A percentile compares a stretch with the other conserved stretches of the same genome.
These are phyloP conservation scores for Pseudotsuga menziesii DNA, from an alignment of 75 land plant genomes.

Conservation along the genomic window DNA sequence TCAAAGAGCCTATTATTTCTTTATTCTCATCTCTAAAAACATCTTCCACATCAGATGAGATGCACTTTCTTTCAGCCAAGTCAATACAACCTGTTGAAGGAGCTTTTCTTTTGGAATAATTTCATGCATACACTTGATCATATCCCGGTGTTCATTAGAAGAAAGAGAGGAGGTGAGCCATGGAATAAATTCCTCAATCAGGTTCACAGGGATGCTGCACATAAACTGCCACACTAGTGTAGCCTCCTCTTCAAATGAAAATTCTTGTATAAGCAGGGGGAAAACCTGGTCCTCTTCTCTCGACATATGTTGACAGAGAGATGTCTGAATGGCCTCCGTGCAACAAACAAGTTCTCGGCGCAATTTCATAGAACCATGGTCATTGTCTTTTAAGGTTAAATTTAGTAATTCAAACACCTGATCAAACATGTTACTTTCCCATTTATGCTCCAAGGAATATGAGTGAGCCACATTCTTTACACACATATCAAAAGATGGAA, in stretches of 20 bases:
- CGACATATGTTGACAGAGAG: constrained; percentile 69
- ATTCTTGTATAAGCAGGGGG: constrained; percentile 71
- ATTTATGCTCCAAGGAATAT: constrained; percentile 78
- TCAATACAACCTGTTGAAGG: constrained; percentile 73
- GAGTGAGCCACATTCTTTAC: constrained; percentile 84
- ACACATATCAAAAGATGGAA: constrained; percentile 73
- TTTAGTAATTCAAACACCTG: constrained; percentile 52
- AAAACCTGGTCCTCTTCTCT: constrained; percentile 94
- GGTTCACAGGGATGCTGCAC: constrained; percentile 80
- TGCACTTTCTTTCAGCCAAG: constrained; percentile 69
- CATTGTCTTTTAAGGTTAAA: constrained; percentile 29
- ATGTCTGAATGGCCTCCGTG: constrained; percentile 61
- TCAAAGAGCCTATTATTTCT: background rate
- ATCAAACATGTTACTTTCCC: constrained; percentile 68
- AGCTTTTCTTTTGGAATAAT: constrained; percentile 69
- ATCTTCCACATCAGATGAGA: constrained; percentile 4
- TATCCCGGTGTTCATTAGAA: constrained; percentile 53
- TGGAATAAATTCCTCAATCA: constrained; percentile 75
- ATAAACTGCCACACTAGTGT: constrained; percentile 79
- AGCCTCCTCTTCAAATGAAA: constrained; percentile 79
- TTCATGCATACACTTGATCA: constrained; percentile 49
- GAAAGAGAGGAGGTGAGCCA: constrained; percentile 74
- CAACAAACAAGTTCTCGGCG: constrained; percentile 59
- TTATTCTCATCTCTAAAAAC: constrained; percentile 11
- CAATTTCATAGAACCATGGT: constrained; percentile 12